Conservation (phyloP, 345 rosid genomes). For the Passiflora organensis region DNA sequence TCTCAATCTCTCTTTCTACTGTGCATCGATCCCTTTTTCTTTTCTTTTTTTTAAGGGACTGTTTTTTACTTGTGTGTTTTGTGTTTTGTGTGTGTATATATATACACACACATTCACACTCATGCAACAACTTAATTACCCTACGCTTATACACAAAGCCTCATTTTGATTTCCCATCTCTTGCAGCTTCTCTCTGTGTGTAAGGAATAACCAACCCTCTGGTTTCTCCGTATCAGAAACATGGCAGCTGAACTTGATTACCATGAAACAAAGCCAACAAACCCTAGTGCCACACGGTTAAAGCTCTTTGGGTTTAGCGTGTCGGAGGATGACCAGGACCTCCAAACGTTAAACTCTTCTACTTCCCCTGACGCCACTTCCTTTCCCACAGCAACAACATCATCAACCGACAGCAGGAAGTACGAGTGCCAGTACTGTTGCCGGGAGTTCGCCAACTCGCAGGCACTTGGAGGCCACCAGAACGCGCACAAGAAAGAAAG, state of each 20-base stretch:
- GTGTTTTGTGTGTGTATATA: constrained; percentile 22
- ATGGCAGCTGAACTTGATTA: constrained; percentile 55
- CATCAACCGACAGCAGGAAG: constrained; percentile 32
- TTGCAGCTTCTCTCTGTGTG: constrained; percentile 3
- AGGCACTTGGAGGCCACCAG: constrained; percentile 97
- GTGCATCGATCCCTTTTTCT: background rate
- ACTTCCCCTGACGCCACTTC: constrained; percentile 1
- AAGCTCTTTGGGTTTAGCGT: constrained; percentile 89
- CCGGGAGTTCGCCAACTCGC: constrained; percentile 87
- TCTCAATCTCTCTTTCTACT: background rate
- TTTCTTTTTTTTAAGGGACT: background rate
- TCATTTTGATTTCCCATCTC: constrained; percentile 9
- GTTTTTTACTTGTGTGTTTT: constrained; percentile 16
- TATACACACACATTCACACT: constrained; percentile 37
- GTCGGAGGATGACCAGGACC: constrained; percentile 46
- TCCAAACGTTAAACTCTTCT: constrained; percentile 5
- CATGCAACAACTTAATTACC: constrained; percentile 33
- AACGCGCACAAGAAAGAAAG: constrained; percentile 98
- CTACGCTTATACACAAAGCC: constrained; percentile 3
- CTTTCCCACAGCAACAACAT: background rate
- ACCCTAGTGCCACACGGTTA: constrained; percentile 37
- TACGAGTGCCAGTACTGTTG: constrained; percentile 89
- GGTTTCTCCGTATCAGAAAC: background rate
- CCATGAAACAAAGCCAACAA: constrained; percentile 33
- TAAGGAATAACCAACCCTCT: background rate